A percentile compares a stretch with the other conserved stretches of the same genome.
phyloP scores from a whole-genome alignment of 805 yeast species.

The Wickerhamiella dianesei region DNA sequence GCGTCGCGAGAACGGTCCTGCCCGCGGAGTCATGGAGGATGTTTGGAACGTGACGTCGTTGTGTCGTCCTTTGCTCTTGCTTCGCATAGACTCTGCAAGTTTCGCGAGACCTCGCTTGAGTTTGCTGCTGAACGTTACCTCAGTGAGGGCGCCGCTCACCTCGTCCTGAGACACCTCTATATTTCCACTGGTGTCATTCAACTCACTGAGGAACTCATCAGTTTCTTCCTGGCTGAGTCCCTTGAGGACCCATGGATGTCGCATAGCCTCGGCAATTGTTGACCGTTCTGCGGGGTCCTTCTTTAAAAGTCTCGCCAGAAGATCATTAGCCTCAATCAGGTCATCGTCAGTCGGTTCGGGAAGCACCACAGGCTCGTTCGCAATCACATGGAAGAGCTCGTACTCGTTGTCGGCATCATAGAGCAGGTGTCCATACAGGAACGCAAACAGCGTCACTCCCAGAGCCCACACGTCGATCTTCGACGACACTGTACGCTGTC shows the following conservation, averaged over 20 bases:
- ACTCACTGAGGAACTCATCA: slow-evolving; percentile 20
- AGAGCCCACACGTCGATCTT: slow-evolving; percentile 97
- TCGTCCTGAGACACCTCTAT: slow-evolving; percentile 56
- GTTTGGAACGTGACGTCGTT: not conserved
- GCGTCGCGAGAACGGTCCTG: not conserved
- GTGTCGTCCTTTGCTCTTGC: not conserved
- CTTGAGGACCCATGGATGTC: slow-evolving; percentile 53
- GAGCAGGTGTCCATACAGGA: slow-evolving; percentile 78
- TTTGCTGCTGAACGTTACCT: slow-evolving; percentile 47
- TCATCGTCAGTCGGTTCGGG: slow-evolving; percentile 30
- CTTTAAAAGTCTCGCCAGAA: slow-evolving; percentile 45
- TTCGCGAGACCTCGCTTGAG: slow-evolving; percentile 35
- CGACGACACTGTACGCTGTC: slow-evolving; percentile 45
- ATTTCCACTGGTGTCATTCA: slow-evolving; percentile 21
- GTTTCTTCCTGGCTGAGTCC: slow-evolving; percentile 26
- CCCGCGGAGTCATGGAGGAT: not conserved
- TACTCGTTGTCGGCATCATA: slow-evolving; percentile 78
- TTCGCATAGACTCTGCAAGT: slow-evolving; percentile 11
- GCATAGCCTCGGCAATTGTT: slow-evolving; percentile 56
- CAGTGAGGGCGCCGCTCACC: slow-evolving; percentile 62
- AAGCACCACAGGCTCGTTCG: slow-evolving; percentile 41
- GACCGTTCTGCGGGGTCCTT: slow-evolving; percentile 61
- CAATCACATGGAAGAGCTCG: slow-evolving; percentile 73
- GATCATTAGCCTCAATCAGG: slow-evolving; percentile 7
- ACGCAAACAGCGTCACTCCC: slow-evolving; percentile 82